A percentile compares a stretch with the other conserved stretches of the same genome.
Evolutionary conservation across 495 filamentous ascomycete species (phyloP).

Genomic region (Penicillium bovifimosum): DNA sequence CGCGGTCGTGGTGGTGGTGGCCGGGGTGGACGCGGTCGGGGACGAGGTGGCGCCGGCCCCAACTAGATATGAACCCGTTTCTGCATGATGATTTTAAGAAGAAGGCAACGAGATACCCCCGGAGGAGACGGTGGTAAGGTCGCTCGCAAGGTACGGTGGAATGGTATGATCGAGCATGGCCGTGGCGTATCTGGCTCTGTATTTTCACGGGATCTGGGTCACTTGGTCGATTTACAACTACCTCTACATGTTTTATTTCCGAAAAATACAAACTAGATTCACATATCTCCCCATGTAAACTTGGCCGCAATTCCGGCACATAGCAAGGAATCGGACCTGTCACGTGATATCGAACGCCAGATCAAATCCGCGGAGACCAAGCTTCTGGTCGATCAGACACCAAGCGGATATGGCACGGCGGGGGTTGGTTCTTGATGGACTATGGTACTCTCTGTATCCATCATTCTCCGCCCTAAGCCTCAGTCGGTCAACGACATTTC

Average conservation of each 20-base stretch:
- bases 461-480: slow-evolving; percentile 35
- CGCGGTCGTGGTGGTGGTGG: slow-evolving; percentile 47
- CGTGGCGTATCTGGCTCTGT: slow-evolving; percentile 44
- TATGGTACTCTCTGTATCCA: slow-evolving; percentile 65
- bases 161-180: slow-evolving; percentile 40
- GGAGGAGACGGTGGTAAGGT: slow-evolving; percentile 26
- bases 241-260: slow-evolving; percentile 13
- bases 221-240: slow-evolving; percentile 22
- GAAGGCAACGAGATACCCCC: slow-evolving; percentile 40
- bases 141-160: slow-evolving; percentile 29
- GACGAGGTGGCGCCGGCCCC: slow-evolving; percentile 25
- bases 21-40: slow-evolving; percentile 47
- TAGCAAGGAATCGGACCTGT: neutral
- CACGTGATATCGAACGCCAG: slow-evolving; percentile 17
- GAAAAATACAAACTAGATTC: slow-evolving; percentile 4
- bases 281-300: neutral
- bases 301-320: neutral
- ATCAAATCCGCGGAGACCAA: slow-evolving; percentile 9
- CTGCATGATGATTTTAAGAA: slow-evolving; percentile 18
- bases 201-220: slow-evolving; percentile 35
- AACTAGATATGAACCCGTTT: slow-evolving; percentile 22
- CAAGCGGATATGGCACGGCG: slow-evolving; percentile 39
- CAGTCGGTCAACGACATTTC: slow-evolving; percentile 6
- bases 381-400: neutral
- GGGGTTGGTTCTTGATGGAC: slow-evolving; percentile 51